phyloP scores from a whole-genome alignment of 2,329 filamentous ascomycete genomes.

The Colletotrichum incanum region DNA sequence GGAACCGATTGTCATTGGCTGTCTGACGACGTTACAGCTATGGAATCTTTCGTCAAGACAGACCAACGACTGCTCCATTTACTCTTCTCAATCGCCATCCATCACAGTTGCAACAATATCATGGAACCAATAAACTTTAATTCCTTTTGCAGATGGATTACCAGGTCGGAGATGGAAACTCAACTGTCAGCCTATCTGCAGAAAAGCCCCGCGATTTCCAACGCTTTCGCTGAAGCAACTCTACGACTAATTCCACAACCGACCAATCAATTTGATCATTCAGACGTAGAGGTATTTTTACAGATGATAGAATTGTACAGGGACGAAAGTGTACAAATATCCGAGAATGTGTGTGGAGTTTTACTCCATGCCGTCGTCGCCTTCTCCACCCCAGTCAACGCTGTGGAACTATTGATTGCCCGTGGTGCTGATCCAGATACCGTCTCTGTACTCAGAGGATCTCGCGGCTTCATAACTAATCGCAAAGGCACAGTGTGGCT shows the following conservation, averaged over 20 bases:
- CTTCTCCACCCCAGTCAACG: neutral
- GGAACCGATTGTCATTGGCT: accelerated
- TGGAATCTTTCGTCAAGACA: neutral
- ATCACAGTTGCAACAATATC: neutral
- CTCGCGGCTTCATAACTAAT: too few relatives aligned
- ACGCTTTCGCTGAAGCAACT: neutral
- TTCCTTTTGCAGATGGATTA: neutral
- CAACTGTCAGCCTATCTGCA: neutral
- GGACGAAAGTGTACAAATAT: neutral
- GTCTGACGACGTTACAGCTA: too few relatives aligned
- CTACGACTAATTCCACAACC: neutral
- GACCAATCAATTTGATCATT: too few relatives aligned
- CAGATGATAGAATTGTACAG: neutral
- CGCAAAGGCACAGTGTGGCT: neutral
- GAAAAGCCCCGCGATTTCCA: neutral
- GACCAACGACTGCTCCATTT: neutral
- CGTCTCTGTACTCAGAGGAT: accelerated
- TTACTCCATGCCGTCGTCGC: neutral
- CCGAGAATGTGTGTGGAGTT: neutral
- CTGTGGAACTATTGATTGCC: neutral
- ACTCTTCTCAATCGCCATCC: neutral
- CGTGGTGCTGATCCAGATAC: neutral
- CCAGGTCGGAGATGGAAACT: neutral
- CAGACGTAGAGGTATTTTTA: neutral
- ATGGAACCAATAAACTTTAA: neutral